Evolutionary conservation across 192 early-diverging fungal species (phyloP).

Genomic region (Coemansia pectinata): DNA sequence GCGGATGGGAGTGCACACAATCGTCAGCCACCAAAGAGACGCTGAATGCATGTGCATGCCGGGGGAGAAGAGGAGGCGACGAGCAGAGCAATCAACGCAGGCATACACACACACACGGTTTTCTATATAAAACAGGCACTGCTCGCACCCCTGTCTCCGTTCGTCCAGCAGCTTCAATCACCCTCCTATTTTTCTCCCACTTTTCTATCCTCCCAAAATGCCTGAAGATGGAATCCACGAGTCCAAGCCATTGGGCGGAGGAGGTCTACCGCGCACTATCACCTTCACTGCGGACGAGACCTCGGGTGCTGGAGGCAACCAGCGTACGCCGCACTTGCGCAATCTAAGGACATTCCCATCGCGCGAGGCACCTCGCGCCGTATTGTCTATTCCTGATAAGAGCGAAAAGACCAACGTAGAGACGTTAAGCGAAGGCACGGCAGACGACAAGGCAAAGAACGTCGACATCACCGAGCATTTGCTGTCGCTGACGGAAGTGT

Average conservation of each 20-base stretch:
- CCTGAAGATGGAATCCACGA: conserved; percentile 4
- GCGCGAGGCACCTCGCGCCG: conserved; percentile 13
- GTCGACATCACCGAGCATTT: conserved; percentile 63
- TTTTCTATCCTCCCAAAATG: conserved; percentile 1
- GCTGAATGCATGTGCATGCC: conserved; percentile 4
- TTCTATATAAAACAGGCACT: not conserved
- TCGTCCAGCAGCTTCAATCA: not conserved
- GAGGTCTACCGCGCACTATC: conserved; percentile 19
- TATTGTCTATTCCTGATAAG: not conserved
- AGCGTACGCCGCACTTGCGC: conserved; percentile 5
- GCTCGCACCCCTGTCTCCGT: not conserved
- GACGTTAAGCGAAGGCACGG: not conserved
- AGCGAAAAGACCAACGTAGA: not conserved
- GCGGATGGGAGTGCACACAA: conserved; percentile 3
- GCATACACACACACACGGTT: not conserved
- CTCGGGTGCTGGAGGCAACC: conserved; percentile 4
- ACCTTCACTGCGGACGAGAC: conserved; percentile 23
- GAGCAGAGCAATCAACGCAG: not conserved
- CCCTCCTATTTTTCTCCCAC: not conserved
- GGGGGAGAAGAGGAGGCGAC: not conserved
- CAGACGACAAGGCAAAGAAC: conserved; percentile 26
- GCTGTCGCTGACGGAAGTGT: conserved; percentile 59
- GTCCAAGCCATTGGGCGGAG: not conserved
- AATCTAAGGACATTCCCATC: conserved; percentile 5
- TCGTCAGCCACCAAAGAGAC: not conserved